Conservation (phyloP, 208 protist genomes). For the Acanthamoeba rhysodes region DNA sequence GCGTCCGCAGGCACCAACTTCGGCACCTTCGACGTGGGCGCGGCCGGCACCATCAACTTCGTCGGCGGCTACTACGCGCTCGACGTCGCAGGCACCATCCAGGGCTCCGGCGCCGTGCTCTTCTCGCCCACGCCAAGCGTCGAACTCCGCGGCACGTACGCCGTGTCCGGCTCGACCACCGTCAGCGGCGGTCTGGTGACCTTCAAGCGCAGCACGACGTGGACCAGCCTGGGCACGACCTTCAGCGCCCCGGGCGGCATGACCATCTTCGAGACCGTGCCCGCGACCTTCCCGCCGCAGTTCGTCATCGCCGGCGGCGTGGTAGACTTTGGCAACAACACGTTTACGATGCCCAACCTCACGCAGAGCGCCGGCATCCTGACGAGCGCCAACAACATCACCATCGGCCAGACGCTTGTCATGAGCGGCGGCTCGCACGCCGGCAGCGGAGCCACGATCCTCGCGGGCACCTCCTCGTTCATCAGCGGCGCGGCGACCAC, state of each 20-base stretch:
- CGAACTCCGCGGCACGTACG: conserved; percentile 39
- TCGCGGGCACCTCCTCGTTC: background rate
- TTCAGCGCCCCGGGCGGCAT: background rate
- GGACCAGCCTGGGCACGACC: conserved; percentile 12
- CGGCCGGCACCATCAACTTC: conserved; percentile 51
- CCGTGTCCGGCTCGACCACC: conserved; percentile 16
- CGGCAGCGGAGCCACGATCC: conserved; percentile 54
- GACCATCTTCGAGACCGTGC: conserved; percentile 61
- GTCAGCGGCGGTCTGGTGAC: conserved; percentile 26
- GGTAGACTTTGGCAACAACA: conserved; percentile 71
- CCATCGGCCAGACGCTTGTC: background rate
- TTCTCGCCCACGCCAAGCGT: background rate
- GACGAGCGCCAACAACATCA: conserved; percentile 39
- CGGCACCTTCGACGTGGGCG: background rate
- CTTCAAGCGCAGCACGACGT: conserved; percentile 49
- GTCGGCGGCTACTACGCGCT: conserved; percentile 57
- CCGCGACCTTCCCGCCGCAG: background rate
- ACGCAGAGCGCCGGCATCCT: conserved; percentile 27
- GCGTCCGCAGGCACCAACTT: conserved; percentile 48
- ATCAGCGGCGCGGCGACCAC: background rate
- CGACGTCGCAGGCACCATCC: conserved; percentile 30
- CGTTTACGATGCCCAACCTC: conserved; percentile 28
- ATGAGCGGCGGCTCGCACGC: conserved; percentile 60
- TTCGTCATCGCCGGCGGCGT: background rate
- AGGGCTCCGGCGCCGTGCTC: background rate